Evolutionary conservation across 2,329 filamentous ascomycete species (phyloP).

Genomic region (Shiraia bambusicola): DNA sequence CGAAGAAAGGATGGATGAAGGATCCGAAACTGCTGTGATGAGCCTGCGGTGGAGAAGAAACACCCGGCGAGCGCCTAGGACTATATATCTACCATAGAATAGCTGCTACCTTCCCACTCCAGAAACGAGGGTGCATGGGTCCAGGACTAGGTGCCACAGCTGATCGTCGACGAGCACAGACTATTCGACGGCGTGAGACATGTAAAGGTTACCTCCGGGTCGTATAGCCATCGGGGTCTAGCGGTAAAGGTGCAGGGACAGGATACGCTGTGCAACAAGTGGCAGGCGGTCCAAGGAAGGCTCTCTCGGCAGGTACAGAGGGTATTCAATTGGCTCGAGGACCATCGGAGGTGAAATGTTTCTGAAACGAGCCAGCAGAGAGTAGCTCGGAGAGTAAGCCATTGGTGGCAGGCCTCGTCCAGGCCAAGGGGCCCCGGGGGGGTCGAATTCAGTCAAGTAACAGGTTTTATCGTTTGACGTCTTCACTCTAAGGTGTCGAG

Average conservation of each 20-base stretch:
- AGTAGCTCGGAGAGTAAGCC: slow-evolving; percentile 15
- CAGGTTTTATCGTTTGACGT: too few relatives aligned
- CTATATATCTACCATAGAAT: slow-evolving; percentile 24
- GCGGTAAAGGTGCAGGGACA: slow-evolving; percentile 18
- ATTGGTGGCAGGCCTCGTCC: slow-evolving; percentile 18
- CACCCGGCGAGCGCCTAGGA: slow-evolving; percentile 15
- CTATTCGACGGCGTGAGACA: slow-evolving; percentile 33
- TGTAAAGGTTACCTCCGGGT: slow-evolving; percentile 21
- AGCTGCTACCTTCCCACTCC: slow-evolving; percentile 5
- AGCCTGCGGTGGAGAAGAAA: slow-evolving; percentile 26
- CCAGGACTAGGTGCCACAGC: slow-evolving; percentile 20
- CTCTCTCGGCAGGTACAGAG: slow-evolving; percentile 30
- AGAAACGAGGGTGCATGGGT: slow-evolving; percentile 4
- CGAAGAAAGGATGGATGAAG: slow-evolving; percentile 21
- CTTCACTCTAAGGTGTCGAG: slow-evolving; percentile 13
- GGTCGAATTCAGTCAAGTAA: too few relatives aligned
- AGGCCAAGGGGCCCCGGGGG: too few relatives aligned
- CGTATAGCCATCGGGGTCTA: slow-evolving; percentile 26
- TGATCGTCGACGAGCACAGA: slow-evolving; percentile 27
- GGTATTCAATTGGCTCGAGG: slow-evolving; percentile 23
- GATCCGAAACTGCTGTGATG: slow-evolving; percentile 26
- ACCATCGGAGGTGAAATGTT: slow-evolving; percentile 25
- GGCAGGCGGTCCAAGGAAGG: slow-evolving; percentile 13
- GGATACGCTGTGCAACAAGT: slow-evolving; percentile 25
- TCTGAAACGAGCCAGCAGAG: slow-evolving; percentile 34